Evolutionary conservation across 129 eudicot species (phyloP), one percentile per base, ranked within the genome.

Genomic region (Ambrosia trifida): DNA sequence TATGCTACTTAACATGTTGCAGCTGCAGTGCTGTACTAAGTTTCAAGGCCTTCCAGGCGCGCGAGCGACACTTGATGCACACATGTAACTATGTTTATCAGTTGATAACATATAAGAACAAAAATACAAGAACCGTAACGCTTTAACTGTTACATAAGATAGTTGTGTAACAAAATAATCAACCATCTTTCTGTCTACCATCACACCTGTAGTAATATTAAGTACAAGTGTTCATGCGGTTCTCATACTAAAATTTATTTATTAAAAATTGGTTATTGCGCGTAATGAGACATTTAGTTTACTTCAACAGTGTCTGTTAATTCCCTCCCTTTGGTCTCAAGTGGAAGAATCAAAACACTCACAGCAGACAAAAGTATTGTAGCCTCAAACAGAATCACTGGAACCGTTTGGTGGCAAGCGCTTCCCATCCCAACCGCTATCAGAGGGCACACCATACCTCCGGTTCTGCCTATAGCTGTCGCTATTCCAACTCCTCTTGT

Each of bases 21-120:
- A 94, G 99, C 96, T 66, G 93, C 82, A 78, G 91, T 84, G 99
- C 96, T 66, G 93, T 84, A 78, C 95, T 82, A 75, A 83, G 91
- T 60, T 94, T 82, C 79, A 94, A 90, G 88, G 85, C 82, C 49
- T 94, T 94, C 76, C 86, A 78, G 65, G 62, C 82, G 40, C 88
- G 79, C 71, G 99, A 94, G 83, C 87, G 88, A 12, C 89, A 90
- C 38, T 76, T 94, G 80, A 85, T 87, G 78, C 88, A 85, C 91
- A 94, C 87, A 81, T 86, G 87, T 69, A 94, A 94, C 70, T 83
- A 84, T 72, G 97, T 94, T 52, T 86, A 90, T 75, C 78, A 2
- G 97, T 94, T 52, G 87, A 90, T 75, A 80, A 2, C n/a, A 10
- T 44, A n/a, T 28, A 71, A 41, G 36, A 56, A 33, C 20, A 61